phyloP scores from a whole-genome alignment of 208 protist species.

The Trypanosomatidae sp. region DNA sequence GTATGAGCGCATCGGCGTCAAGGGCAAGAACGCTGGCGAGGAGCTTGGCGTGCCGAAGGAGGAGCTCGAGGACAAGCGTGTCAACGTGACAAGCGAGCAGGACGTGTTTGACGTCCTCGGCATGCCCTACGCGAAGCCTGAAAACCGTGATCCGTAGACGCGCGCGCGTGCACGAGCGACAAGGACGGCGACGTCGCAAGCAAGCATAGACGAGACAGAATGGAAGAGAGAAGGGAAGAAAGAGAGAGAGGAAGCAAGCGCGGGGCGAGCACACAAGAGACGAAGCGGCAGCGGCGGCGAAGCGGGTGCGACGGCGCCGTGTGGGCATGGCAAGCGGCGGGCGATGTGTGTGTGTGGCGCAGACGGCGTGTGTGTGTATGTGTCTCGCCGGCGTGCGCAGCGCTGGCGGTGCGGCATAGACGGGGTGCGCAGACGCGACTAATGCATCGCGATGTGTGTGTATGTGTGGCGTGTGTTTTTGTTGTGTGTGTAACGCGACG shows the following conservation, averaged over 20 bases:
- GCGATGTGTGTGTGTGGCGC: too few species aligned
- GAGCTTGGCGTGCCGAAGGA: slow-evolving; percentile 72
- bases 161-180: not conserved
- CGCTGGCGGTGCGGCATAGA: too few species aligned
- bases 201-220: not conserved
- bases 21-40: slow-evolving; percentile 64
- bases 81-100: slow-evolving; percentile 60
- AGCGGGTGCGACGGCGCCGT: too few species aligned
- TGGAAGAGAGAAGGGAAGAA: not conserved
- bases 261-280: not conserved
- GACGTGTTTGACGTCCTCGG: slow-evolving; percentile 82
- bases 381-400: too few species aligned
- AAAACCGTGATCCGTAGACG: slow-evolving; percentile 74
- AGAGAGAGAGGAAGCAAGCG: not conserved
- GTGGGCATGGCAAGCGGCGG: too few species aligned
- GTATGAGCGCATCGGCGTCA: slow-evolving; percentile 55
- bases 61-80: slow-evolving; percentile 72
- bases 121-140: slow-evolving; percentile 74
- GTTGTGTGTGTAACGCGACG: too few species aligned
- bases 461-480: too few species aligned
- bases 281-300: too few species aligned
- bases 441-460: too few species aligned
- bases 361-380: too few species aligned
- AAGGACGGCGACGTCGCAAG: not conserved
- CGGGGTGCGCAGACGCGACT: too few species aligned